Evolutionary conservation across 1,284 basidiomycete species (phyloP).

Genomic region (Hypsizygus ulmarius): DNA sequence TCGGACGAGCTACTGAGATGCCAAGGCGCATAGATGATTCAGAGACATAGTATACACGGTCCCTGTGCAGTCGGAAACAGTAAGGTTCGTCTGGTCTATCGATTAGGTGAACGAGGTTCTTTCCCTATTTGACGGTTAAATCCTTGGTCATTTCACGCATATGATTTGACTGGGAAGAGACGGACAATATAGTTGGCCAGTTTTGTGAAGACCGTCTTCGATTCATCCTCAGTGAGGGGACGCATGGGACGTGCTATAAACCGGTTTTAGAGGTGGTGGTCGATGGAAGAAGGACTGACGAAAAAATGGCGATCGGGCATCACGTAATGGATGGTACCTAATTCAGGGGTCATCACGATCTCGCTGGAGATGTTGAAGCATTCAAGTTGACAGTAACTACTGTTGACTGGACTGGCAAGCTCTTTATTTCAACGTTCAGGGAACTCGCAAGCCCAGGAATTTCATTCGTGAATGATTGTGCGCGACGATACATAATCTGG

Average conservation of each 20-base stretch:
- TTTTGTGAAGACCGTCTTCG: constrained; percentile 85
- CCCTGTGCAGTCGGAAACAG: constrained; percentile 90
- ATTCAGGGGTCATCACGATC: too few relatives aligned
- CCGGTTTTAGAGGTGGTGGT: constrained; percentile 2
- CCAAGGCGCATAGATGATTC: constrained; percentile 91
- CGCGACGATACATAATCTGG: not conserved
- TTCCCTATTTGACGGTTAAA: constrained; percentile 52
- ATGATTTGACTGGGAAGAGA: constrained; percentile 17
- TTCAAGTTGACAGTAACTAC: too few relatives aligned
- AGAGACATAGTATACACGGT: constrained; percentile 92
- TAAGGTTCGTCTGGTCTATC: constrained; percentile 83
- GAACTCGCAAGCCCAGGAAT: constrained; percentile 1
- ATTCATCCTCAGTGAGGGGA: constrained; percentile 84
- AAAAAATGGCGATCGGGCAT: constrained; percentile 13
- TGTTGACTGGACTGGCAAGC: too few relatives aligned
- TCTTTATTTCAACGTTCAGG: not conserved
- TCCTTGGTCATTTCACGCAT: constrained; percentile 2
- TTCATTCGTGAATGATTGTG: constrained; percentile 4
- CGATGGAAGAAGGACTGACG: constrained; percentile 5
- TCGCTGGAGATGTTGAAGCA: too few relatives aligned
- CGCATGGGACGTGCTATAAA: constrained; percentile 49
- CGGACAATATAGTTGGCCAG: constrained; percentile 87
- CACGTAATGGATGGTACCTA: constrained; percentile 13
- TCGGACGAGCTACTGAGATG: constrained; percentile 89
- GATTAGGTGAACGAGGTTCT: constrained; percentile 88